Evolutionary conservation across 1,284 basidiomycete genomes (phyloP).

Genomic region (Leccinum variabile): DNA sequence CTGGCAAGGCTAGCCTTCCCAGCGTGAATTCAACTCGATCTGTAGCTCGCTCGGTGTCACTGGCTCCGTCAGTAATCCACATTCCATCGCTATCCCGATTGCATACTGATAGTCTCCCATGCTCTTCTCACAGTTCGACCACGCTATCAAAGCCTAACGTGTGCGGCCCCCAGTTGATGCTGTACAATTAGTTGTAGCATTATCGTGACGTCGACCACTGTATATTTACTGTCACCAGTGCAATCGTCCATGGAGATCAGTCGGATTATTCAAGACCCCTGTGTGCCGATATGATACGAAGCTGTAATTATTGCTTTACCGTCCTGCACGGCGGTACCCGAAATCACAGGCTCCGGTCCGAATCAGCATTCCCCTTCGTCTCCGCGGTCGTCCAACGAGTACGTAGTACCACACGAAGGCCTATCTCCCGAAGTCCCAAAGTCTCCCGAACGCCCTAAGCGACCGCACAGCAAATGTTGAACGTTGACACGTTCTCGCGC

Average conservation of each 20-base stretch:
- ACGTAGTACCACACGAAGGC: neutral
- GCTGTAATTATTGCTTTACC: neutral
- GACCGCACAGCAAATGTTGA: neutral
- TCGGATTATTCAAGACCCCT: neutral
- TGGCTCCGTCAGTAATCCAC: slow-evolving; percentile 13
- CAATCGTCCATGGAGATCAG: neutral
- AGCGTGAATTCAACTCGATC: slow-evolving; percentile 53
- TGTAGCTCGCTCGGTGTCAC: slow-evolving; percentile 48
- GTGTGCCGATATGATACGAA: neutral
- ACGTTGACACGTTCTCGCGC: neutral
- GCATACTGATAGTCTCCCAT: neutral
- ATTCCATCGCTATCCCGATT: neutral
- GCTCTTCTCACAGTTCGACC: neutral
- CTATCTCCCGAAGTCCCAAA: neutral
- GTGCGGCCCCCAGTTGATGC: neutral
- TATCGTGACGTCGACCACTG: slow-evolving; percentile 1
- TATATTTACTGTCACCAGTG: neutral
- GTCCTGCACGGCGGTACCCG: neutral
- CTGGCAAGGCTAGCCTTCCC: slow-evolving; percentile 46
- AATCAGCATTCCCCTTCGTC: neutral
- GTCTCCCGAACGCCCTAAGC: neutral
- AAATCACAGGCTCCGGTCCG: neutral
- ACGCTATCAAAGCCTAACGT: slow-evolving; percentile 1
- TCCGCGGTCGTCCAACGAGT: slow-evolving; percentile 8
- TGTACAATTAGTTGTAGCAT: slow-evolving; percentile 11